Evolutionary conservation across 352 stramenopile genomes (phyloP).

Genomic region (Blastocystis sp.): DNA sequence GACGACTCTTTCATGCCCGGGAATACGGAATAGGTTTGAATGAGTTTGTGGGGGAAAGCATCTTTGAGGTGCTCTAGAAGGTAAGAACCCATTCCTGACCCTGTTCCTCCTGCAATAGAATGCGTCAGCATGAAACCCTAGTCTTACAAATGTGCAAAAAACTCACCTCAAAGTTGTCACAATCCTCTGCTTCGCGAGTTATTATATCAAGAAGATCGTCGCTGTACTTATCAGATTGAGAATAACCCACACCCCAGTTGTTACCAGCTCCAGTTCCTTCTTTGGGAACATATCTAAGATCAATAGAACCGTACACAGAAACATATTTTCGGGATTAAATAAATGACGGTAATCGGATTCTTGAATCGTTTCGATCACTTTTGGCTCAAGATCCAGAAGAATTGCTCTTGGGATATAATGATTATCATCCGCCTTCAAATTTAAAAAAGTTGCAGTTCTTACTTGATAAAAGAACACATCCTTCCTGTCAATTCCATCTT

Average conservation of each 20-base stretch:
- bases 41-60: conserved; percentile 98
- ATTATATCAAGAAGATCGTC: conserved; percentile 99
- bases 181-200: conserved; percentile 89
- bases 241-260: conserved; percentile 83
- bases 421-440: conserved; percentile 83
- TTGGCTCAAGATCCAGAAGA: conserved; percentile 93
- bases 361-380: conserved; percentile 83
- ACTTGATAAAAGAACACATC: conserved; percentile 99
- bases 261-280: conserved; percentile 82
- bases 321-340: conserved; percentile 99
- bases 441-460: neutral
- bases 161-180: conserved; percentile 80
- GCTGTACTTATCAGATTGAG: conserved; percentile 83
- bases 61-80: conserved; percentile 97
- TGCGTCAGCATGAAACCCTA: conserved; percentile 94
- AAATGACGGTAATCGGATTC: conserved; percentile 84
- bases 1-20: conserved; percentile 36
- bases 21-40: conserved; percentile 89
- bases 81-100: conserved; percentile 96
- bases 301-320: conserved; percentile 63
- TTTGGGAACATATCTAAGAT: conserved; percentile 70
- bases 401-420: conserved; percentile 93
- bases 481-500: conserved; percentile 84
- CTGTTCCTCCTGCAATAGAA: conserved; percentile 95
- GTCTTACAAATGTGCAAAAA: neutral